phyloP scores from a whole-genome alignment of 495 filamentous ascomycete genomes.

The Lasiosphaeria hispida region DNA sequence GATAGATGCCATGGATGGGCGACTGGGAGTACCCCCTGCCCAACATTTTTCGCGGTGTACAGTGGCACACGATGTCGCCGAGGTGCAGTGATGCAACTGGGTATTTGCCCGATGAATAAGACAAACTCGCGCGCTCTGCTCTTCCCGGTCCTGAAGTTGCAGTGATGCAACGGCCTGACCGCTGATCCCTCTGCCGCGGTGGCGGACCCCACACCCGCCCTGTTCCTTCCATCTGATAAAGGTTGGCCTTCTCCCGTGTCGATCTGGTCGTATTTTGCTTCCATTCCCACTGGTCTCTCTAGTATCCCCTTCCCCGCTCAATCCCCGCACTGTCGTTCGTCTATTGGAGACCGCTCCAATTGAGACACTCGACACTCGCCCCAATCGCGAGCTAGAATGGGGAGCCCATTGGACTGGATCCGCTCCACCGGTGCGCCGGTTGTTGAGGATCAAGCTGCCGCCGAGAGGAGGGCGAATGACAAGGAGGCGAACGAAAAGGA shows the following conservation, averaged over 20 bases:
- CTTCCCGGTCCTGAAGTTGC: neutral
- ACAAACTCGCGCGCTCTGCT: too few species aligned
- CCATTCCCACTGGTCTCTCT: neutral
- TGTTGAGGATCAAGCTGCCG: constrained; percentile 13
- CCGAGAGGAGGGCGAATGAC: constrained; percentile 17
- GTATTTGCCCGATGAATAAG: too few species aligned
- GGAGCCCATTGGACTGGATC: constrained; percentile 12
- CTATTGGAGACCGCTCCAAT: constrained; percentile 4
- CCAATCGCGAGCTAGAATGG: constrained; percentile 4
- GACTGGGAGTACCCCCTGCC: too few species aligned
- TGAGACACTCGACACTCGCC: neutral
- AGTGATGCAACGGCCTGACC: neutral
- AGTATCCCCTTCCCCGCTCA: neutral
- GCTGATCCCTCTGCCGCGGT: neutral
- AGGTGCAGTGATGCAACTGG: too few species aligned
- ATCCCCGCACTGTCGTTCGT: neutral
- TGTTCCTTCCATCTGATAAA: constrained; percentile 13
- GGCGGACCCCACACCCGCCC: neutral
- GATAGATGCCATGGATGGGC: too few species aligned
- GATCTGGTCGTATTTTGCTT: neutral
- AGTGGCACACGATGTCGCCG: too few species aligned
- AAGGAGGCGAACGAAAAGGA: constrained; percentile 19
- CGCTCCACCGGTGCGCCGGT: constrained; percentile 16
- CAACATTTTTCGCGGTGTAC: too few species aligned
- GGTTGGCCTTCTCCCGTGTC: neutral